Conservation (phyloP, 2,329 filamentous ascomycete genomes). For the Paecilomyces dactylethromorphus region DNA sequence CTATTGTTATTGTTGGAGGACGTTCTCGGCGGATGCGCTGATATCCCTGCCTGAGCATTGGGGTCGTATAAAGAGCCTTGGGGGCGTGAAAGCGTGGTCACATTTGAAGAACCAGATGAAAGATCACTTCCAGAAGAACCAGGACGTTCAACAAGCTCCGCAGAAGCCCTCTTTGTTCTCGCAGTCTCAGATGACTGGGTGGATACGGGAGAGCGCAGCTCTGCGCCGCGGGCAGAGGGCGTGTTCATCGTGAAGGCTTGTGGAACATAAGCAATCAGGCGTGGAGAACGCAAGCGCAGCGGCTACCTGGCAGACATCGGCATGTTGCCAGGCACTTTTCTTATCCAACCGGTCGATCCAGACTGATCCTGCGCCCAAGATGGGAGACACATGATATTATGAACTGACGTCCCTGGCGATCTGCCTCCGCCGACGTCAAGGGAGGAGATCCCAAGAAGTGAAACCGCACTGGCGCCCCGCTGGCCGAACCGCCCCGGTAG, state of each 20-base stretch:
- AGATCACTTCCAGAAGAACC: constrained; percentile 42
- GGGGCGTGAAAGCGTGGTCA: constrained; percentile 36
- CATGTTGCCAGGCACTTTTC: not conserved
- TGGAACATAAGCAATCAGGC: not conserved
- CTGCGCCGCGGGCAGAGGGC: not conserved
- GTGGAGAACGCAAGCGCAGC: not conserved
- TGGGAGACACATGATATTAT: not conserved
- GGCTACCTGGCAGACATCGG: constrained; percentile 1
- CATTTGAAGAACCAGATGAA: constrained; percentile 38
- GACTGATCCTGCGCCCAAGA: not conserved
- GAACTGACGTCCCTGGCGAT: not conserved
- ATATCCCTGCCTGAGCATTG: constrained; percentile 17
- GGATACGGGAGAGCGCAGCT: constrained; percentile 1
- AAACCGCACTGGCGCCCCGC: not conserved
- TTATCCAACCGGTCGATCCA: not conserved
- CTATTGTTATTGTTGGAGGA: constrained; percentile 25
- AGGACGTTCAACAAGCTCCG: constrained; percentile 29
- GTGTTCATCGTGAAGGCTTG: constrained; percentile 1
- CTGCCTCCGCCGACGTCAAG: not conserved
- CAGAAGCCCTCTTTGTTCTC: constrained; percentile 20
- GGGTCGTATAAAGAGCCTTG: constrained; percentile 31
- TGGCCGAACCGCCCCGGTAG: not conserved
- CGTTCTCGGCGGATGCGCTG: constrained; percentile 20
- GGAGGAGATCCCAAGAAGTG: not conserved
- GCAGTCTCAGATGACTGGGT: constrained; percentile 10